Conservation (phyloP, 768 basidiomycete species). For the Tephrocybe sp. region DNA sequence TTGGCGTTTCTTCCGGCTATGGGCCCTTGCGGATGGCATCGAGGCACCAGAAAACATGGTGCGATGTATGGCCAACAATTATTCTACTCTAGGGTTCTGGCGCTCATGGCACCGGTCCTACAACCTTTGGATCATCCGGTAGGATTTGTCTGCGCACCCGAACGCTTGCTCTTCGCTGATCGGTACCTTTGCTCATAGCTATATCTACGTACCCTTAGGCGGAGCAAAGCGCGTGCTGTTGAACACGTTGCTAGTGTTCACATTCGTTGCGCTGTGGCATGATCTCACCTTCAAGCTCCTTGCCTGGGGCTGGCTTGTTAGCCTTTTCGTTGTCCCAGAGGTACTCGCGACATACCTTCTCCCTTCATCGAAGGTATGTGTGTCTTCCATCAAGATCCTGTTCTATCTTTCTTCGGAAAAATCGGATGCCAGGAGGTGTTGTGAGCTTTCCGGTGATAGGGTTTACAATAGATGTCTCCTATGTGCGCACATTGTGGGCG, state of each 20-base stretch:
- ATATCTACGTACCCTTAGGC: slow-evolving; percentile 93
- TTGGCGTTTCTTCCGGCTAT: slow-evolving; percentile 96
- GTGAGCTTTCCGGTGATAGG: too few species aligned
- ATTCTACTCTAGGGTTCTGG: slow-evolving; percentile 93
- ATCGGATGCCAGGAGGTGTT: too few species aligned
- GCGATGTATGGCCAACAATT: slow-evolving; percentile 97
- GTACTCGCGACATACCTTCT: slow-evolving; percentile 60
- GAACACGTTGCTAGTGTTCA: slow-evolving; percentile 81
- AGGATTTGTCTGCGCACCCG: slow-evolving; percentile 13
- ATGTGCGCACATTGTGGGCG: too few species aligned
- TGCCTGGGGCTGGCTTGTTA: slow-evolving; percentile 96
- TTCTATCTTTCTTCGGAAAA: too few species aligned
- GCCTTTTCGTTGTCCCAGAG: slow-evolving; percentile 89
- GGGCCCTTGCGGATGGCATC: slow-evolving; percentile 85
- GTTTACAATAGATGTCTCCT: too few species aligned
- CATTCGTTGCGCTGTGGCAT: slow-evolving; percentile 98
- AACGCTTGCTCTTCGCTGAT: background rate
- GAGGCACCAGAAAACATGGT: slow-evolving; percentile 99
- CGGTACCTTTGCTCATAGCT: slow-evolving; percentile 44
- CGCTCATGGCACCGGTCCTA: slow-evolving; percentile 95
- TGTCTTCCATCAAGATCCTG: background rate
- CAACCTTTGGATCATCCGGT: slow-evolving; percentile 94
- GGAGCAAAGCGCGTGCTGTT: slow-evolving; percentile 55
- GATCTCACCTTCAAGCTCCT: slow-evolving; percentile 86
- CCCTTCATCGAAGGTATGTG: slow-evolving; percentile 58